Evolutionary conservation across 23 red algal species (phyloP), one percentile per base, ranked within the genome.

Genomic region (Cyanidioschyzon merolae): DNA sequence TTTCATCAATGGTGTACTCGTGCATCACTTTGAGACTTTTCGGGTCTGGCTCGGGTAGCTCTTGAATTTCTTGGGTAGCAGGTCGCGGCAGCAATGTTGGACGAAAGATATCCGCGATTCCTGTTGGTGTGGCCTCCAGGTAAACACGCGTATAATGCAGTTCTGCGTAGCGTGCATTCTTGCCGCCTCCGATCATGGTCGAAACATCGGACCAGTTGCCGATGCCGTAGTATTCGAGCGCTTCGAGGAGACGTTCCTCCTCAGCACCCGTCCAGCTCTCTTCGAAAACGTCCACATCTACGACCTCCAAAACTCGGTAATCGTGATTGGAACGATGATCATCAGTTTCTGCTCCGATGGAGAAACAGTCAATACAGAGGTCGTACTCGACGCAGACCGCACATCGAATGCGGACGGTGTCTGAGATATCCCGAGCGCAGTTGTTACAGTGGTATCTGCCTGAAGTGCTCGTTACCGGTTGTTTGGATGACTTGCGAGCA

Each of bases 351-450:
- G 89, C 85, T 77, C 93, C 93, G 24, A 91, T 88, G 59, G 81
- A 89, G 77, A 97, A 97, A 41, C 93, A 97, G 68, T 97, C 93
- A 39, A 97, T 77, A 57, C 93, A 97, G 34, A 90, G 80, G 59
- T 97, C 93, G 77, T 90, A 97, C 68, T 97, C 93, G 1, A 83
- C 79, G 74, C 93, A 97, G 37, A 88, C 93, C 26, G 93, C 93
- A 74, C 93, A 97, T 37, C 93, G 88, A 1, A 83, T 85, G 0
- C 89, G 93, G n/a, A 91, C 50, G 29, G 84, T 51, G 63, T 78
- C 79, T 1, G 85, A 89, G 16, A 97, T 76, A 80, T 97, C 93
- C 41, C 82, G 81, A 58, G 74, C 79, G 63, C 93, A 97, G 76
- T 90, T 87, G 77, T 97, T 90, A 81, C 93, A 97, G 79, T 97